Conservation (phyloP, 192 early-diverging fungal species). For the Glomus cerebriforme region DNA sequence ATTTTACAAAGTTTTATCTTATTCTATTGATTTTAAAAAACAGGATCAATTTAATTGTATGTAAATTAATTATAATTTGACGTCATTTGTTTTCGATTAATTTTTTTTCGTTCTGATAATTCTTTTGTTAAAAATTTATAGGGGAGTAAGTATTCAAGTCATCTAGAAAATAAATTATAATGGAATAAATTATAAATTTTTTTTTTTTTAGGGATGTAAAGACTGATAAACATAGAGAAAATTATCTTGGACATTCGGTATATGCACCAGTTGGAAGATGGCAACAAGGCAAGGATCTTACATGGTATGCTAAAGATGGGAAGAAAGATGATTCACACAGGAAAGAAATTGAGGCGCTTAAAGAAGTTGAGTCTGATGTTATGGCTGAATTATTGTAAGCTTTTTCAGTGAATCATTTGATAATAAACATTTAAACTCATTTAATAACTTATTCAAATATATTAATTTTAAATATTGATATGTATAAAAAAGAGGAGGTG, state of each 20-base stretch:
- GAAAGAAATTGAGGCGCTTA: conserved; percentile 55
- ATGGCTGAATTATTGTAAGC: conserved; percentile 61
- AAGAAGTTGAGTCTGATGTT: conserved; percentile 61
- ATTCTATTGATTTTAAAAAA: not conserved
- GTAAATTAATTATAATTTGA: not conserved
- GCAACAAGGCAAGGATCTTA: conserved; percentile 61
- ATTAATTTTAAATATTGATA: not conserved
- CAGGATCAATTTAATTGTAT: conserved; percentile 33
- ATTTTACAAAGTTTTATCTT: not conserved
- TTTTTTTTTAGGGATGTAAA: conserved; percentile 46
- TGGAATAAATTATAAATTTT: not conserved
- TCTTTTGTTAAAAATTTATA: not conserved
- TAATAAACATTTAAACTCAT: not conserved
- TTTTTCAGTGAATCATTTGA: not conserved
- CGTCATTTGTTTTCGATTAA: not conserved
- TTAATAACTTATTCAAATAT: too few species aligned
- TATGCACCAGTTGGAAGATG: conserved; percentile 80
- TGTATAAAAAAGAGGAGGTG: not conserved
- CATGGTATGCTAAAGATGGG: conserved; percentile 73
- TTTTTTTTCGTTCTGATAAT: not conserved
- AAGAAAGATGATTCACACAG: conserved; percentile 37
- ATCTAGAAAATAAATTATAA: not conserved
- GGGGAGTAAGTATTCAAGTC: conserved; percentile 26
- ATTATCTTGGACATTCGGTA: conserved; percentile 83
- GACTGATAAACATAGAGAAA: conserved; percentile 74